phyloP scores from a whole-genome alignment of 2,329 filamentous ascomycete genomes.

The Graphilbum fragrans region DNA sequence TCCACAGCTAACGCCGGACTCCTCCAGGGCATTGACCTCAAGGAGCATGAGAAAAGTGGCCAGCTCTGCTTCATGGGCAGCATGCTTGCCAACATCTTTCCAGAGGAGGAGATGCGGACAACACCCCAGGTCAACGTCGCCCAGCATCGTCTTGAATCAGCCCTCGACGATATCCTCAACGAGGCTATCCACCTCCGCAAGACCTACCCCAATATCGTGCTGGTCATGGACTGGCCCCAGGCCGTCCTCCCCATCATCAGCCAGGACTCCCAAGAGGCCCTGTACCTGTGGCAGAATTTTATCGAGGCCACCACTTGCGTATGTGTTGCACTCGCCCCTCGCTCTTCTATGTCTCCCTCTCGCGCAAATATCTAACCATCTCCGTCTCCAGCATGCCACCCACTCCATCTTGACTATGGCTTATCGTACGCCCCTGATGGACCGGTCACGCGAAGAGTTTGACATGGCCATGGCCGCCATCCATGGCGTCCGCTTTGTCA shows the following conservation, averaged over 20 bases:
- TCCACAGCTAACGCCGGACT: neutral
- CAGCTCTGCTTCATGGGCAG: constrained; percentile 8
- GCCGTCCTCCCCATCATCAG: constrained; percentile 3
- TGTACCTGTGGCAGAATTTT: constrained; percentile 4
- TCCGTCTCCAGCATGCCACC: no score
- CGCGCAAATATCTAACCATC: no score
- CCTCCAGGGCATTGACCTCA: constrained; percentile 7
- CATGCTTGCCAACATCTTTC: constrained; percentile 4
- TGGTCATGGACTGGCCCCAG: constrained; percentile 10
- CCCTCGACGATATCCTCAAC: constrained; percentile 7
- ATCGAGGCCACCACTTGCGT: constrained; percentile 6
- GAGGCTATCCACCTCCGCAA: constrained; percentile 3
- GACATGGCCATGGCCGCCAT: constrained; percentile 2
- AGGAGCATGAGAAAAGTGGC: constrained; percentile 4
- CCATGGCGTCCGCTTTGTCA: constrained; percentile 4
- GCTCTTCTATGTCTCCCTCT: no score
- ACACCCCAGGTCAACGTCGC: neutral
- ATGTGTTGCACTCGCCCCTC: no score
- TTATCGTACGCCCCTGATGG: constrained; percentile 1
- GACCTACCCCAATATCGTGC: constrained; percentile 4
- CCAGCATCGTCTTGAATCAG: constrained; percentile 1
- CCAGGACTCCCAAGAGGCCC: constrained; percentile 1
- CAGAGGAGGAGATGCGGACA: no score
- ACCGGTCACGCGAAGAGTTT: constrained; percentile 2
- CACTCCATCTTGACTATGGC: constrained; percentile 8